Percentiles rank a stretch among this genome's conserved stretches.
These are phyloP conservation scores for Fusarium citri DNA, from an alignment of 2,329 filamentous ascomycete genomes.

Conservation along the genomic window DNA sequence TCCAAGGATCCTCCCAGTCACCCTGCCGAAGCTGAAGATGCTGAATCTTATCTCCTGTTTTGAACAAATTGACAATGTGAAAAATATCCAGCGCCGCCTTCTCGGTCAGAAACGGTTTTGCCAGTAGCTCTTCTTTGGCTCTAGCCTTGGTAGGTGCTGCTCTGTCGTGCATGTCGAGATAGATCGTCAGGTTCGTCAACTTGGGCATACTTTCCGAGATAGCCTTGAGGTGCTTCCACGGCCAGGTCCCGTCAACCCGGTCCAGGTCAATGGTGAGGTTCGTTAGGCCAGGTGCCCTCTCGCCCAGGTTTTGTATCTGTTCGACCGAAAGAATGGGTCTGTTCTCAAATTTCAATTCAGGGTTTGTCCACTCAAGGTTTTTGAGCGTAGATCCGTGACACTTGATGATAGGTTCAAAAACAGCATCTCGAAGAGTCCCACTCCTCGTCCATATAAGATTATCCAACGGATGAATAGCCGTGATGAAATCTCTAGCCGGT, in stretches of 20 bases:
- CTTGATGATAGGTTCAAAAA: conserved; percentile 6
- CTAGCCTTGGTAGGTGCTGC: accelerated
- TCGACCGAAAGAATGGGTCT: not conserved
- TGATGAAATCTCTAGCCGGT: conserved; percentile 7
- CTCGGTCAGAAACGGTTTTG: not conserved
- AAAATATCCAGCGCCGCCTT: not conserved
- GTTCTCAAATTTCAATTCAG: not conserved
- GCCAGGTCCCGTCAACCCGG: not conserved
- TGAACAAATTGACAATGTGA: not conserved
- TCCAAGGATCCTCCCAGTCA: not conserved
- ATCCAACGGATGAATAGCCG: not conserved
- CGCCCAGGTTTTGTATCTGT: conserved; percentile 1
- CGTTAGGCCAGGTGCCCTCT: conserved; percentile 1
- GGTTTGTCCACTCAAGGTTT: conserved; percentile 20
- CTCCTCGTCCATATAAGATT: conserved; percentile 10
- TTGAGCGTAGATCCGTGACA: conserved; percentile 13
- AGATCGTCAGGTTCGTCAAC: not conserved
- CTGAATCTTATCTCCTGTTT: not conserved
- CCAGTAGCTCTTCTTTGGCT: accelerated
- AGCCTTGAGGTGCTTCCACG: not conserved
- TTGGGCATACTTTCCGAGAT: conserved; percentile 4
- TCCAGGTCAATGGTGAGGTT: conserved; percentile 14
- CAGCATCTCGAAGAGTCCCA: not conserved
- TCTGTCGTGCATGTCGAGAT: conserved; percentile 1
- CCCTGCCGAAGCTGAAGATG: not conserved